phyloP scores from a whole-genome alignment of 2,329 filamentous ascomycete genomes.

The Hypomyces rosellus region DNA sequence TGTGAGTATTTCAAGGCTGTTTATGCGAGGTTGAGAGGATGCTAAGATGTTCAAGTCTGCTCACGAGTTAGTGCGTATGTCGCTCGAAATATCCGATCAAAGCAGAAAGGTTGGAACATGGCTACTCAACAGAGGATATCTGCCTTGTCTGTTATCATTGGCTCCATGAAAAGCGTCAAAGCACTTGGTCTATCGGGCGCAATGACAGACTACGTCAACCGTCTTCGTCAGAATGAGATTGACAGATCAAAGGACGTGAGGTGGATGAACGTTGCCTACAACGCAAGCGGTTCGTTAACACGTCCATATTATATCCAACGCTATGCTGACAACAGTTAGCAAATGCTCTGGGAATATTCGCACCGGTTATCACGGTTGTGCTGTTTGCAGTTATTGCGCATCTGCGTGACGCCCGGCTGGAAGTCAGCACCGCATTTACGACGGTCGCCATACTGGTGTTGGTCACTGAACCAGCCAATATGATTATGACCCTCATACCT shows the following conservation, averaged over 20 bases:
- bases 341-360: conserved; percentile 36
- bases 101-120: conserved; percentile 33
- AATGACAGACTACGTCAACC: conserved; percentile 16
- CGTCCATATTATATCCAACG: background rate
- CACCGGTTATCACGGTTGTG: conserved; percentile 32
- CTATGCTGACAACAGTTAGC: conserved; percentile 20
- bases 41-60: conserved; percentile 26
- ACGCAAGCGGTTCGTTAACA: conserved; percentile 28
- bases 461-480: conserved; percentile 37
- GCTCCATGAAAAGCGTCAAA: conserved; percentile 34
- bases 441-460: conserved; percentile 32
- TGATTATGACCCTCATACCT: conserved; percentile 37
- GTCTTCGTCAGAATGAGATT: conserved; percentile 26
- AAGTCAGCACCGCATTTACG: conserved; percentile 34
- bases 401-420: conserved; percentile 16
- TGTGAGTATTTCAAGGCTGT: conserved; percentile 22
- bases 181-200: conserved; percentile 29
- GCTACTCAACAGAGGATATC: conserved; percentile 36
- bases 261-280: conserved; percentile 35
- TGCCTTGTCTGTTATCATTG: conserved; percentile 27
- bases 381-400: conserved; percentile 26
- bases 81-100: conserved; percentile 27
- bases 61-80: conserved; percentile 36
- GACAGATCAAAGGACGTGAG: conserved; percentile 24
- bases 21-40: no score